Evolutionary conservation across 257 asterid species (phyloP), one percentile per base, ranked within the genome.

Genomic region (Nicotiana noctiflora): DNA sequence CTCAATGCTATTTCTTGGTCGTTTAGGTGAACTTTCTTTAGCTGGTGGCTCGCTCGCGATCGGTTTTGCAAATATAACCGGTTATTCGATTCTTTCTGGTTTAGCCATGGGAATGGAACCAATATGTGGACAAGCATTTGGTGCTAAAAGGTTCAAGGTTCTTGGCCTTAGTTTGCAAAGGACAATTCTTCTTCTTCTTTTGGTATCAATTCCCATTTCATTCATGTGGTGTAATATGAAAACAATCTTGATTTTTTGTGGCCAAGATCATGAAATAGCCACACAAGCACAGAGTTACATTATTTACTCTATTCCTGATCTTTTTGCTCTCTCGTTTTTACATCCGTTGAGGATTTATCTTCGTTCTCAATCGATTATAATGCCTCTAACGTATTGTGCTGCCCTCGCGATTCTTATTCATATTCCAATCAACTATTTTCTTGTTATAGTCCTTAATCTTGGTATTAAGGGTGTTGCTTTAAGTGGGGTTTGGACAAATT

Each of bases 41-140:
- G 81, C 94, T 14, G 94, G 89, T 23, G 94, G 94, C 2, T 81
- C 94, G 1, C 82, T 90, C 1, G 94, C 94, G 10, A 32, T 89
- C 0, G 91, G 92, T 3, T 83, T 86, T 67, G 89, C 87, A 0
- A 86, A 90, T 86, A 89, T 90, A 84, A 89, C 88, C 23, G 94
- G 93, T 9, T 89, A 89, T 83, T 89, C 94, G 2, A 80, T 90
- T 32, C 90, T 90, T 74, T 90, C 92, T 44, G 94, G 94, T 15
- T 89, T 90, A 4, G 84, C 91, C 57, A 86, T 83, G 82, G 94
- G 94, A 2, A 90, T 90, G 93, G 94, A 90, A 79, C 91, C 93
- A 21, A 89, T 90, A 1, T 90, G 94, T 83, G 93, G 89, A 34
- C 94, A 90, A 40, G 91, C 94, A 21, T 90, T 79, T 52, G 94